These are phyloP conservation scores for Cardamine occulta DNA, from an alignment of 345 rosid species.

Conservation along the genomic window DNA sequence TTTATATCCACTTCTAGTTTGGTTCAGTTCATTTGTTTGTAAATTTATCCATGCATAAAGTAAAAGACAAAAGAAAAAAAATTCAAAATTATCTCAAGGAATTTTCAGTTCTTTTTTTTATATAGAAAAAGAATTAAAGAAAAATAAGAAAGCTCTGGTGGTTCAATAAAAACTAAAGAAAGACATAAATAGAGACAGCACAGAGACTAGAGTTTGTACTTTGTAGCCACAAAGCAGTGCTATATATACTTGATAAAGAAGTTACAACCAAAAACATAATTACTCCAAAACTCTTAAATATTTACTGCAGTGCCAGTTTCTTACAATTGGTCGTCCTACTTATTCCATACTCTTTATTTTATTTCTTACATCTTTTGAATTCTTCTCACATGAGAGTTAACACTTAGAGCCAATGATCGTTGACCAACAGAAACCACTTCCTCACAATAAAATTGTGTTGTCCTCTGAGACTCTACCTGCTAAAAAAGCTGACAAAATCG, in stretches of 20 bases:
- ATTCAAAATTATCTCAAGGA: not conserved
- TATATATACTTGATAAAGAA: constrained; percentile 26
- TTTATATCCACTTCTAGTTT: not conserved
- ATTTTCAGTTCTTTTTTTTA: not conserved
- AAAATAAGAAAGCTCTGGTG: not conserved
- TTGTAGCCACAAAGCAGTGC: not conserved
- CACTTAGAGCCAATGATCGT: constrained; percentile 33
- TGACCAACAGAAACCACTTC: constrained; percentile 40
- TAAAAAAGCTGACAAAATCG: constrained; percentile 42
- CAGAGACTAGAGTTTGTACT: constrained; percentile 2
- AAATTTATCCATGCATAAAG: not conserved
- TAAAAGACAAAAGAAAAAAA: not conserved
- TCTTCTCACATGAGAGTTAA: constrained; percentile 26
- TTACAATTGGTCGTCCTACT: constrained; percentile 22
- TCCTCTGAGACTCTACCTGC: constrained; percentile 25
- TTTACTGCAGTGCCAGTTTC: constrained; percentile 34
- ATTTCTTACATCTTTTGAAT: not conserved
- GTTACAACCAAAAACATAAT: constrained; percentile 28
- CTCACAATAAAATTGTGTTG: constrained; percentile 43
- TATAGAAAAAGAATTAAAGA: not conserved
- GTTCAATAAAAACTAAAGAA: not conserved
- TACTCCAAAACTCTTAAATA: constrained; percentile 6
- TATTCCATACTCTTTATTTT: constrained; percentile 1
- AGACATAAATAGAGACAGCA: not conserved
- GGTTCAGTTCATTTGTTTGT: not conserved